Percentiles rank a stretch among this genome's conserved stretches.
phyloP scores from a whole-genome alignment of 805 yeast genomes.

The Monosporozyma siamensis region DNA sequence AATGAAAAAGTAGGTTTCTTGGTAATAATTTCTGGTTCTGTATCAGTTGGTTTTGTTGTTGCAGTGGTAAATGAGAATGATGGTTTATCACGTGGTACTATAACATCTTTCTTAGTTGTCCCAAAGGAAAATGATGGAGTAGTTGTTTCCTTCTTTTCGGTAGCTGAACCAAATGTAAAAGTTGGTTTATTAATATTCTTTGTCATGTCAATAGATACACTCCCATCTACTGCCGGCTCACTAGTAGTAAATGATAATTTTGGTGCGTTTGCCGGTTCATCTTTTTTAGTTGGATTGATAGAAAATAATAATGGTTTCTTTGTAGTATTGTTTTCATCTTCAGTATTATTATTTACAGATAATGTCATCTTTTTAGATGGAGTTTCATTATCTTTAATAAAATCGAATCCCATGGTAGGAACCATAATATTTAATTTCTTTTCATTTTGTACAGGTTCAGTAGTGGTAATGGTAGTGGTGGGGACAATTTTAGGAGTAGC shows the following conservation, averaged over 20 bases:
- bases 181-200: slow-evolving; percentile 8
- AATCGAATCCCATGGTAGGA: slow-evolving; percentile 29
- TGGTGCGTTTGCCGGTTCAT: slow-evolving; percentile 4
- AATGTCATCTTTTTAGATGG: slow-evolving; percentile 11
- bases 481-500: too few relatives aligned
- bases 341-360: not conserved
- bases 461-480: not conserved
- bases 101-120: not conserved
- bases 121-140: slow-evolving; percentile 4
- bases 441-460: not conserved
- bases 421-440: slow-evolving; percentile 8
- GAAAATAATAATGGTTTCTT: not conserved
- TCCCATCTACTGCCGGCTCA: too few relatives aligned
- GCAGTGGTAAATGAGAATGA: slow-evolving; percentile 13
- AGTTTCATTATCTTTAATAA: slow-evolving; percentile 18
- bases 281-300: not conserved
- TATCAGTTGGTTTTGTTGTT: slow-evolving; percentile 1
- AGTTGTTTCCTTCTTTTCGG: not conserved
- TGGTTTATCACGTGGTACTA: slow-evolving; percentile 5
- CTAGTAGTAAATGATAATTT: slow-evolving; percentile 8
- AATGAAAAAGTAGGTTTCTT: slow-evolving; percentile 11
- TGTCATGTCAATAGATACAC: slow-evolving; percentile 7
- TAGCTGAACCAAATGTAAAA: slow-evolving; percentile 5
- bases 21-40: not conserved
- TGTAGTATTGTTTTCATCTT: not conserved